These are phyloP conservation scores for Calocybe cyanea DNA, from an alignment of 768 basidiomycete genomes.

Conservation along the genomic window DNA sequence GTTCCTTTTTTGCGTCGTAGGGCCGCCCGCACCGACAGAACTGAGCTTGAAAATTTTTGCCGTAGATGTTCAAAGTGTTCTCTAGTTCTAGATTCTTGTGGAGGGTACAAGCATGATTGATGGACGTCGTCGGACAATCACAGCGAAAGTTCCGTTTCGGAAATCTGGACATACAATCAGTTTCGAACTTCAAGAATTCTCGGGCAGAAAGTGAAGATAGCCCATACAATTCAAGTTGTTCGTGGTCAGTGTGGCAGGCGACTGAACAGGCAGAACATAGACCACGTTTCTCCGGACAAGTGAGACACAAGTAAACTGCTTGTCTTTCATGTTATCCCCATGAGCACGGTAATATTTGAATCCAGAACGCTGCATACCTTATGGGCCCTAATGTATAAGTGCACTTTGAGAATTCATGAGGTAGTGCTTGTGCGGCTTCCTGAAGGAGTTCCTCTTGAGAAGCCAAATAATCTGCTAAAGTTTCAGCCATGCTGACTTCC, in stretches of 20 bases:
- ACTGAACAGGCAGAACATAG: conserved; percentile 83
- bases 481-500: conserved; percentile 17
- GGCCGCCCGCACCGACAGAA: conserved; percentile 75
- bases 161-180: conserved; percentile 38
- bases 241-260: conserved; percentile 83
- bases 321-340: conserved; percentile 41
- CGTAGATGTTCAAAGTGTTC: conserved; percentile 62
- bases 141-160: conserved; percentile 82
- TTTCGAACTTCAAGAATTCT: conserved; percentile 3
- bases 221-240: conserved; percentile 72
- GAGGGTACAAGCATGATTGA: conserved; percentile 62
- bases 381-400: conserved; percentile 57
- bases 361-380: conserved; percentile 28
- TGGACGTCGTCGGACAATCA: conserved; percentile 72
- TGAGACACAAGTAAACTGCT: conserved; percentile 77
- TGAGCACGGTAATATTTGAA: conserved; percentile 6
- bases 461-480: conserved; percentile 41
- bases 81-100: conserved; percentile 49
- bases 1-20: conserved; percentile 71
- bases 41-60: conserved; percentile 64
- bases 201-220: conserved; percentile 2
- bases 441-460: conserved; percentile 47
- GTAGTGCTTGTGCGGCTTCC: conserved; percentile 55
- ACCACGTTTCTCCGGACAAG: conserved; percentile 64
- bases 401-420: conserved; percentile 62